A percentile compares a stretch with the other conserved stretches of the same genome.
Evolutionary conservation across 75 land plant species (phyloP).

Genomic region (Pinus taeda): DNA sequence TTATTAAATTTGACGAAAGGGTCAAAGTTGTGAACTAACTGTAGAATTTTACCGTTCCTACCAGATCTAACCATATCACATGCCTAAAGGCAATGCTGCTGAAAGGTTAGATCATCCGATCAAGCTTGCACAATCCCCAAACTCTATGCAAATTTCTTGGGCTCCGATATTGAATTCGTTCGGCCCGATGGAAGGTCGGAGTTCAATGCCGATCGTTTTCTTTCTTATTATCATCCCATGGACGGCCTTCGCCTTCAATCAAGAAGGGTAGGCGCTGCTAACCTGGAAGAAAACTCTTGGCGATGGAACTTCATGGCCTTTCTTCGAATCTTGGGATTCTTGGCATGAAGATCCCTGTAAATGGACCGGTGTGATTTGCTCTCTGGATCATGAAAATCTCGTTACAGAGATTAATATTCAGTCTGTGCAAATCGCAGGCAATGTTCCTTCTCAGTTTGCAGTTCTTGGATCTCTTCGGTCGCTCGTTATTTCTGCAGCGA

Average conservation of each 20-base stretch:
- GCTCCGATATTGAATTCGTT: background rate
- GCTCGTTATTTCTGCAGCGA: slow-evolving; percentile 39
- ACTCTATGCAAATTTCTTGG: background rate
- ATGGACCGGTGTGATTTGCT: slow-evolving; percentile 66
- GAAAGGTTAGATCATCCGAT: too few species aligned
- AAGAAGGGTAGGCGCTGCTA: background rate
- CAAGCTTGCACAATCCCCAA: background rate
- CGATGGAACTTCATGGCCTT: too few species aligned
- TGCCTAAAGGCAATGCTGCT: too few species aligned
- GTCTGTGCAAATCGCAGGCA: slow-evolving; percentile 26
- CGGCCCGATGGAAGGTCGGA: slow-evolving; percentile 14
- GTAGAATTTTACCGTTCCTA: too few species aligned
- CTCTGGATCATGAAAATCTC: slow-evolving; percentile 45
- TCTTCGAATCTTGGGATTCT: slow-evolving; percentile 6
- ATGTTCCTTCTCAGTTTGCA: slow-evolving; percentile 40
- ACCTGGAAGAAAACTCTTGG: background rate
- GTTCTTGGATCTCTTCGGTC: slow-evolving; percentile 24
- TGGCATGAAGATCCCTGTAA: slow-evolving; percentile 60
- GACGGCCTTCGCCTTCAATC: background rate
- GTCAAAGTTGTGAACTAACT: too few species aligned
- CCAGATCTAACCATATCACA: too few species aligned
- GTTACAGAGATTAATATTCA: slow-evolving; percentile 42
- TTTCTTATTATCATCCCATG: background rate
- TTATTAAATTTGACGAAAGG: too few species aligned
- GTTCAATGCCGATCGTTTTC: background rate